Percentiles rank a stretch among this genome's conserved stretches.
phyloP scores from a whole-genome alignment of 495 filamentous ascomycete species.

The Xylaria bambusicola region DNA sequence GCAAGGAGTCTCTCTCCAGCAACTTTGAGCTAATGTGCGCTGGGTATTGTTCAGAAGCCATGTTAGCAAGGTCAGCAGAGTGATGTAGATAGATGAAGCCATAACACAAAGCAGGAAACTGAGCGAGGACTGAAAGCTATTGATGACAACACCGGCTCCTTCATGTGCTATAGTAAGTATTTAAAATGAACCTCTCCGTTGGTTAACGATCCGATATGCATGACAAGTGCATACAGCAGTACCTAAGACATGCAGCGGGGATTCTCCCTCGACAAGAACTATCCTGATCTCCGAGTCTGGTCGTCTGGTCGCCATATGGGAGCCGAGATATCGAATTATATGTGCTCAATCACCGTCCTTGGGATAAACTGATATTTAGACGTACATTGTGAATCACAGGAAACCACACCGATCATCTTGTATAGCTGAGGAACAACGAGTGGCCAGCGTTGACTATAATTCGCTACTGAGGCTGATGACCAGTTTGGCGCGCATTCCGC shows the following conservation, averaged over 20 bases:
- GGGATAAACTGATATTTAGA: no score
- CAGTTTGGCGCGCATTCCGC: neutral
- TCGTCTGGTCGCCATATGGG: neutral
- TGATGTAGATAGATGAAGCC: constrained; percentile 9
- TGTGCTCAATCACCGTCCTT: no score
- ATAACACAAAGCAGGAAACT: neutral
- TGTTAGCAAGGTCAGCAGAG: constrained; percentile 3
- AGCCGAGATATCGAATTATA: neutral
- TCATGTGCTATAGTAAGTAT: neutral
- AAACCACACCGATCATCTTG: no score
- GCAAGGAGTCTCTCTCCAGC: constrained; percentile 61
- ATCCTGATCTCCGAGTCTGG: neutral
- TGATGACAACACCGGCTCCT: neutral
- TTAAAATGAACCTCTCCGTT: no score
- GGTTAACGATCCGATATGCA: neutral
- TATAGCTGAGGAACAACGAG: neutral
- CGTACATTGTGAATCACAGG: no score
- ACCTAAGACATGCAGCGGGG: neutral
- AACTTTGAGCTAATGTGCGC: constrained; percentile 37
- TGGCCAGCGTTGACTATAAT: neutral
- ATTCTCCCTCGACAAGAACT: neutral
- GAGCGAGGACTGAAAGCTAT: neutral
- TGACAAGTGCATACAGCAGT: neutral
- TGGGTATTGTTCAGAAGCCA: constrained; percentile 11
- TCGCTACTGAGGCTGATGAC: neutral